Evolutionary conservation across 768 basidiomycete genomes (phyloP), one percentile per base, ranked within the genome.

Genomic region (Mycena crocata): DNA sequence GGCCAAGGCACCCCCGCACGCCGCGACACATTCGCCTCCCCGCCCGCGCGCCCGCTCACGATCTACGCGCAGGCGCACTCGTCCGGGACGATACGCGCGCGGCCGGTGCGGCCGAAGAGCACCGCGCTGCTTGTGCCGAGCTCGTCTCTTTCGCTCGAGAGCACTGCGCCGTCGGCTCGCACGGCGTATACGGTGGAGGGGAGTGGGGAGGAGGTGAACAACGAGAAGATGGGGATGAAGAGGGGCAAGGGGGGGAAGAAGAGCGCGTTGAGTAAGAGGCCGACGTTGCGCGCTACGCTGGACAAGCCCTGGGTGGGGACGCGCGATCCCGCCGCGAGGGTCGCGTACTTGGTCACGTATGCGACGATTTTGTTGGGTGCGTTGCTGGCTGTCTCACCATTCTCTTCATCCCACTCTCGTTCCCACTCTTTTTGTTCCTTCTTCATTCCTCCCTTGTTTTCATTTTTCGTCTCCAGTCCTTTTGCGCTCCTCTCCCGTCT

Each of bases 311-410:
- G 93, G 93, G 32, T 88, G 6, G 64, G 77, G 15, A 79, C 79
- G 65, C 86, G 84, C 71, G 91, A 93, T 79, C 84, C 85, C 7
- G 83, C 84, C 64, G 75, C 77, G 14, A 81, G 86, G 13, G 70
- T 90, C 17, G 84, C 91, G 2, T 92, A 92, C 69, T 80, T 84
- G 68, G 54, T 92, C 66, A 92, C 92, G 1, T 92, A 91, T 73
- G 73, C 76, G 8, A 80, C 88, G 56, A 81, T 88, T 12, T 74
- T 90, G 54, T 68, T 93, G 23, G 93, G 92, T 28, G 39, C 4
- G 54, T 57, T 24, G 23, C 23, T 28, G 13, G 3, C 12, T 45
- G n/a, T 24, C 9, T n/a, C n/a, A n/a, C 3, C 32, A 23, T 39
- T 9, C 23, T 14, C 26, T 46, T 35, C 3, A 19, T 23, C 55